Percentiles rank a stretch among this genome's conserved stretches.
Conservation (phyloP, 2,329 filamentous ascomycete genomes). For the Diaporthe capsici region DNA sequence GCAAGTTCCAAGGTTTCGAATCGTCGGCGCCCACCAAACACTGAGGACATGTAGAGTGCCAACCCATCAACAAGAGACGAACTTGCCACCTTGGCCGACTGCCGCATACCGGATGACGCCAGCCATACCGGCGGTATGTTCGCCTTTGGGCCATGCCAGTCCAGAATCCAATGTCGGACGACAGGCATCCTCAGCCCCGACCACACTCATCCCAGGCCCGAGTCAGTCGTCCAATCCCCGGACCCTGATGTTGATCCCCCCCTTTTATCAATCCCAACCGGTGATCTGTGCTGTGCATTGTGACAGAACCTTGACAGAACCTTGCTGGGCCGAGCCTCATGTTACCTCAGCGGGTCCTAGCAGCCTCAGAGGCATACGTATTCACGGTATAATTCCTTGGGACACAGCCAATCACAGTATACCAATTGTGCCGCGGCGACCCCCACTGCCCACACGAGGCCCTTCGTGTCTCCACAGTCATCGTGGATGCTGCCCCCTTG, state of each 20-base stretch:
- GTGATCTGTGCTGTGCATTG: constrained; percentile 24
- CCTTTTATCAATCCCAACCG: constrained; percentile 15
- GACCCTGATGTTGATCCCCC: constrained; percentile 13
- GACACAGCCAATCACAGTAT: not conserved
- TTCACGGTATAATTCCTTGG: not conserved
- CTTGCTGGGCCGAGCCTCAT: constrained; percentile 13
- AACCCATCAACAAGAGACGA: not conserved
- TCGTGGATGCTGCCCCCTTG: constrained; percentile 1
- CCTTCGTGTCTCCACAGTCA: not conserved
- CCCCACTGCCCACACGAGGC: constrained; percentile 1
- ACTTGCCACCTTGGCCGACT: not conserved
- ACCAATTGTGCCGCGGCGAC: not conserved
- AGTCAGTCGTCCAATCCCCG: constrained; percentile 11
- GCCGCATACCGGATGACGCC: constrained; percentile 23
- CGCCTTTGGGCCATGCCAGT: constrained; percentile 9
- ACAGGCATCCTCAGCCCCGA: constrained; percentile 9
- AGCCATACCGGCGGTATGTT: constrained; percentile 11
- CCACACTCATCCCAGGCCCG: constrained; percentile 15
- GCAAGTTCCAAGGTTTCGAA: not conserved
- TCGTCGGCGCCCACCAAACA: not conserved
- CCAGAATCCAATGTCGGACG: constrained; percentile 17
- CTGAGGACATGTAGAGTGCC: not conserved
- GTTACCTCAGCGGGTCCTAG: constrained; percentile 11
- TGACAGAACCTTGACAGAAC: not conserved
- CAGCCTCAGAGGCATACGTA: constrained; percentile 17